These are phyloP conservation scores for Solanum medicagineum DNA, from an alignment of 257 asterid species.

Conservation along the genomic window DNA sequence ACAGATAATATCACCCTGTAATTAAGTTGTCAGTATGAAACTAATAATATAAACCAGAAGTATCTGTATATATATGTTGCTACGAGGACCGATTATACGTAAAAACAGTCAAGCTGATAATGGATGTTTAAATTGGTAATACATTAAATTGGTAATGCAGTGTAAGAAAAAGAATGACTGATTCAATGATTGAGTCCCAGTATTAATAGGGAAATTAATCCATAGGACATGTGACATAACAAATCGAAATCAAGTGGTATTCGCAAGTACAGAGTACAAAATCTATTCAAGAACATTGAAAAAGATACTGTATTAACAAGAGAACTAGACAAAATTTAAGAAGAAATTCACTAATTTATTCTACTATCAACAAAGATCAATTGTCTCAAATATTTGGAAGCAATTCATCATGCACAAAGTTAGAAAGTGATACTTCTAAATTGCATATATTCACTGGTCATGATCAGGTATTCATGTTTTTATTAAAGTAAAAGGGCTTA, in stretches of 20 bases:
- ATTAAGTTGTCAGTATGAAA: background rate
- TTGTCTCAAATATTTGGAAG: background rate
- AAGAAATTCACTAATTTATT: background rate
- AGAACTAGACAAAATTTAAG: background rate
- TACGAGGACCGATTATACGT: background rate
- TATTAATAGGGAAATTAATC: background rate
- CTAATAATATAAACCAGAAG: background rate
- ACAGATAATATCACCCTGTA: slow-evolving; percentile 59
- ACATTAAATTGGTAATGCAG: background rate
- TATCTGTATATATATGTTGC: background rate
- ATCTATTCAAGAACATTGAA: background rate
- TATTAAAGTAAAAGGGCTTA: slow-evolving; percentile 8
- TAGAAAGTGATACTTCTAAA: background rate
- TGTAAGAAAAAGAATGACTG: background rate
- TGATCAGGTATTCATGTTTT: background rate
- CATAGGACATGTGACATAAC: background rate
- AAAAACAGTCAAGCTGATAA: background rate
- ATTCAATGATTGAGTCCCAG: background rate
- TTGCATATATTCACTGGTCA: background rate
- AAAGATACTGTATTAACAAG: background rate
- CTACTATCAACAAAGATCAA: background rate
- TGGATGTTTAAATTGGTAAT: background rate
- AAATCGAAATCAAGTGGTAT: background rate
- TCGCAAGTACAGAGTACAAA: background rate
- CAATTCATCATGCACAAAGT: background rate